phyloP scores from a whole-genome alignment of 306 rosid species.

The Sicyos baderoa region DNA sequence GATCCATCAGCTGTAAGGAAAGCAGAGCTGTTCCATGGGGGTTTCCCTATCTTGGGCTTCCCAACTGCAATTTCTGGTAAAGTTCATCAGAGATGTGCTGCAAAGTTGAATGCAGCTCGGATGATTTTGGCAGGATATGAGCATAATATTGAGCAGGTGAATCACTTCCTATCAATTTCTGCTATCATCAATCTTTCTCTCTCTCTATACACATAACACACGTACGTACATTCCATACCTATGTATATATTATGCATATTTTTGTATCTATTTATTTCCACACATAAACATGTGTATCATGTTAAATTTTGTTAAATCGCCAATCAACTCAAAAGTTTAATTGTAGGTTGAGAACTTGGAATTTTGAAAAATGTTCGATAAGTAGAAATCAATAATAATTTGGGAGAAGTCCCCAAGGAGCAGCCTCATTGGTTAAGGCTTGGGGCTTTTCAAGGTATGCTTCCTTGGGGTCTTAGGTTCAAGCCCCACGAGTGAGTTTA shows the following conservation, averaged over 20 bases:
- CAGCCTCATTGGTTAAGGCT: no score
- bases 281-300: not conserved
- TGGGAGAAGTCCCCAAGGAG: no score
- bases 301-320: no score
- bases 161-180: slow-evolving; percentile 21
- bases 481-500: no score
- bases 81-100: slow-evolving; percentile 95
- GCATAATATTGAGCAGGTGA: slow-evolving; percentile 87
- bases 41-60: slow-evolving; percentile 75
- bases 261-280: not conserved
- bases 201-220: not conserved
- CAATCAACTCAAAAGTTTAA: no score
- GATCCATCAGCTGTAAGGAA: slow-evolving; percentile 95
- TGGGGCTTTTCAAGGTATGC: no score
- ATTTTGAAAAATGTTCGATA: no score
- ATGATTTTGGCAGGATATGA: slow-evolving; percentile 97
- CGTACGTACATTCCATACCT: not conserved
- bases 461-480: no score
- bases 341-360: no score
- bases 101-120: slow-evolving; percentile 70
- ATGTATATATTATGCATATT: not conserved
- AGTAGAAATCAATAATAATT: no score
- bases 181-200: not conserved
- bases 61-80: slow-evolving; percentile 90
- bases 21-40: slow-evolving; percentile 81